Base-by-base conservation (phyloP, 164 flowering plant genomes). In the Magnolia changhungtana region DNA sequence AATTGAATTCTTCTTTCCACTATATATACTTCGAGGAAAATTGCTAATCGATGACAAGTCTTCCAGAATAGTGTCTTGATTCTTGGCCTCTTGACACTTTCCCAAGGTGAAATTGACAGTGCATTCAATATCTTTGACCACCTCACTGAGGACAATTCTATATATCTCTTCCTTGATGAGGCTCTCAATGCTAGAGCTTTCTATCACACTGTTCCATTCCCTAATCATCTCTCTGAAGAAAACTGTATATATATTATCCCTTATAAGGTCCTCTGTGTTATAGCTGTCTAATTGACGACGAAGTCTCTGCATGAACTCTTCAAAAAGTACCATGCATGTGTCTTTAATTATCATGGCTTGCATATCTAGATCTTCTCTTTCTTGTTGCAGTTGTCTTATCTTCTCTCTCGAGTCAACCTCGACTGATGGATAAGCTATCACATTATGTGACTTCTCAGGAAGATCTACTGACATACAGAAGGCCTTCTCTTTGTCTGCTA, bases 311-410 rank as follows among this genome's bases (percentile, higher is more conserved):
- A 78, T 45, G 69, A 85, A 71, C 61, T 79, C 79, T 72, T 73
- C 74, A 21, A 78, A 74, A 55, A 85, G 74, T 52, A 79, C 31
- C 45, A n/a, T 24, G 58, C 78, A 80, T 19, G 80, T 74, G 52
- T 86, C 88, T 70, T 86, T 84, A 74, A 77, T 75, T 31, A 83
- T 75, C 77, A 78, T 59, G 52, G 52, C 31, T 69, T 80, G 82
- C 69, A 85, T 75, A 55, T 76, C 55, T 73, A 70, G 71, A n/a
- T 82, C 86, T 77, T 87, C 87, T 55, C 51, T 73, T 67, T 85
- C 91, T 76, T 80, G 77, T 71, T 80, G 84, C 18, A 81, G 75
- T 52, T 27, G 77, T 51, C 72, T 72, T 23, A 76, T 76, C 75
- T 85, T 84, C 14, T 72, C 50, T 4, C 49, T 68, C 9, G 73